These are phyloP conservation scores for Populus pruinosa DNA, from an alignment of 345 rosid genomes.

Conservation along the genomic window DNA sequence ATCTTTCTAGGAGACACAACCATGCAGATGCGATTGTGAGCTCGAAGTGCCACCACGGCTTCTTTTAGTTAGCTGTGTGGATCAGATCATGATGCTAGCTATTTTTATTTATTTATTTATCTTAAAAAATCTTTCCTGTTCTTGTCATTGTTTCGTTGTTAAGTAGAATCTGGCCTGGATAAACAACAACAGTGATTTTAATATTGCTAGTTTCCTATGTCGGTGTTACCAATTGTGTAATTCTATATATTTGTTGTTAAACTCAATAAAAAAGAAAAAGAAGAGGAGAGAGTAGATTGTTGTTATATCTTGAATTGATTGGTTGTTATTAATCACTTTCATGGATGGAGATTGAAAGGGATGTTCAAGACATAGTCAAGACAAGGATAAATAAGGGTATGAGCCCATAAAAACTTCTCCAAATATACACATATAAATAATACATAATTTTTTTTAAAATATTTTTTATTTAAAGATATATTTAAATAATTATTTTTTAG, in stretches of 20 bases:
- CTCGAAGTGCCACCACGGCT: constrained; percentile 22
- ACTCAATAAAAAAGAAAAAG: neutral
- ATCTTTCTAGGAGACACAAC: constrained; percentile 14
- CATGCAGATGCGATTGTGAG: constrained; percentile 17
- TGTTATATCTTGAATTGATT: constrained; percentile 15
- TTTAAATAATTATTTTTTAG: neutral
- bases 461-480: neutral
- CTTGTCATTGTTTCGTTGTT: neutral
- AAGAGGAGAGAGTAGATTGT: neutral
- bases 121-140: neutral
- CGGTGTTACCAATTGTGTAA: constrained; percentile 9
- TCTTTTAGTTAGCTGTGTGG: constrained; percentile 22
- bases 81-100: constrained; percentile 8
- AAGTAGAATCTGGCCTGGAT: constrained; percentile 13
- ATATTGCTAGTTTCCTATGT: constrained; percentile 11
- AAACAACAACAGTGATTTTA: constrained; percentile 9
- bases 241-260: constrained; percentile 6
- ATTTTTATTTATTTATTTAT: neutral
- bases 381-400: neutral
- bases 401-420: neutral
- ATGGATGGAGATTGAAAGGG: constrained; percentile 20
- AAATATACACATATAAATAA: no score
- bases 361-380: constrained; percentile 3
- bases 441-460: accelerated
- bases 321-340: constrained; percentile 37